Evolutionary conservation across 352 stramenopile species (phyloP).

Genomic region (Phytophthora tentaculata): DNA sequence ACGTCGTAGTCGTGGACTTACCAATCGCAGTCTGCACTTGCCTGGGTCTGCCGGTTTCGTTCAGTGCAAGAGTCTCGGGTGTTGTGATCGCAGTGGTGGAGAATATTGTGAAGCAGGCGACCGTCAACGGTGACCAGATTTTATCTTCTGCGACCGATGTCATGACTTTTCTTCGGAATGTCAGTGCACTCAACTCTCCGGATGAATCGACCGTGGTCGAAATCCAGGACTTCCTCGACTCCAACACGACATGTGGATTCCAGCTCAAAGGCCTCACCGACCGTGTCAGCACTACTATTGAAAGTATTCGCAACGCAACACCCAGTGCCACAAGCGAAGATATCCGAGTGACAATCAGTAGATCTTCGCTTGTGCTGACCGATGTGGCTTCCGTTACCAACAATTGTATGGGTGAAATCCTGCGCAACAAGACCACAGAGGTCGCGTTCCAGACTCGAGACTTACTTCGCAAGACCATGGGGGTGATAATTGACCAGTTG

Average conservation of each 20-base stretch:
- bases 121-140: conserved; percentile 36
- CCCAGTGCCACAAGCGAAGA: conserved; percentile 20
- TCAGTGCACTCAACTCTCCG: conserved; percentile 22
- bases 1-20: conserved; percentile 33
- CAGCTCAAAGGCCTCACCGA: conserved; percentile 26
- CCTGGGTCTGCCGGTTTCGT: conserved; percentile 17
- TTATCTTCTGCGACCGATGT: conserved; percentile 30
- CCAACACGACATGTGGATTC: conserved; percentile 27
- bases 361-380: conserved; percentile 18
- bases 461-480: conserved; percentile 32
- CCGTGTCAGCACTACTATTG: conserved; percentile 9
- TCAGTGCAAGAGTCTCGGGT: conserved; percentile 20
- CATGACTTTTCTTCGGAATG: conserved; percentile 26
- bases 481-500: conserved; percentile 52
- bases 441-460: conserved; percentile 26
- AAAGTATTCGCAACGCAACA: conserved; percentile 31
- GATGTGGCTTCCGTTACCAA: conserved; percentile 30
- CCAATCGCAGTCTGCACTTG: conserved; percentile 28
- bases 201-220: conserved; percentile 24
- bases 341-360: conserved; percentile 28
- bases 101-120: conserved; percentile 34
- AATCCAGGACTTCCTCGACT: conserved; percentile 30
- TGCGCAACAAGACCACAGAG: conserved; percentile 27
- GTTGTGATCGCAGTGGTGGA: conserved; percentile 29
- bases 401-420: conserved; percentile 35